Evolutionary conservation across 805 yeast genomes (phyloP).

Genomic region (Pichia ethanolica): DNA sequence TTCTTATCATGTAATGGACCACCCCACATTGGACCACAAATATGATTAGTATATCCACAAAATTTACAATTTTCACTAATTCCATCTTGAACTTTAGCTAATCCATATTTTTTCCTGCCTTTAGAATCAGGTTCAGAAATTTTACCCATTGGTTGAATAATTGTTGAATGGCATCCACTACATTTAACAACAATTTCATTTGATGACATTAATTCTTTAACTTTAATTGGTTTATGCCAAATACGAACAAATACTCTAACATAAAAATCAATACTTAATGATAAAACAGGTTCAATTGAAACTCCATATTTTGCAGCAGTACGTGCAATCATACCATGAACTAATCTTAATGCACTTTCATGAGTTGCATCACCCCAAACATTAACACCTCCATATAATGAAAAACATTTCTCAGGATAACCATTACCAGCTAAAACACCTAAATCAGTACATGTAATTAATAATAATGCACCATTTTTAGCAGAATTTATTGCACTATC

Average conservation of each 20-base stretch:
- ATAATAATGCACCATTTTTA: slow-evolving; percentile 74
- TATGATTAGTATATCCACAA: slow-evolving; percentile 64
- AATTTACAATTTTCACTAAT: slow-evolving; percentile 55
- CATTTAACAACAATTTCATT: slow-evolving; percentile 79
- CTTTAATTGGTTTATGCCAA: slow-evolving; percentile 68
- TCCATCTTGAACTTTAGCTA: slow-evolving; percentile 53
- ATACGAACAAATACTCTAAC: slow-evolving; percentile 81
- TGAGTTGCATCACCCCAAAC: slow-evolving; percentile 82
- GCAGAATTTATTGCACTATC: slow-evolving; percentile 85
- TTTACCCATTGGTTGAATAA: slow-evolving; percentile 71
- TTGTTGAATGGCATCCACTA: slow-evolving; percentile 73
- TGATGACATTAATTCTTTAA: slow-evolving; percentile 69
- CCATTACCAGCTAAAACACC: slow-evolving; percentile 94
- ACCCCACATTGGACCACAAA: slow-evolving; percentile 97
- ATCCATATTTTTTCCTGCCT: slow-evolving; percentile 41
- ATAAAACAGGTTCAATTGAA: slow-evolving; percentile 77
- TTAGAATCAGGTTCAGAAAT: slow-evolving; percentile 28
- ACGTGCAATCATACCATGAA: slow-evolving; percentile 63
- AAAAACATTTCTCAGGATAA: slow-evolving; percentile 94
- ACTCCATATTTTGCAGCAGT: slow-evolving; percentile 89
- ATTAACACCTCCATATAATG: slow-evolving; percentile 89
- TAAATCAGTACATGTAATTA: slow-evolving; percentile 94
- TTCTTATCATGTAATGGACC: slow-evolving; percentile 64
- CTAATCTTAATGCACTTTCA: slow-evolving; percentile 86
- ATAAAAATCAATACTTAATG: slow-evolving; percentile 86